These are phyloP conservation scores for Wallemia mellicola DNA, from an alignment of 1,284 basidiomycete genomes.

Conservation along the genomic window DNA sequence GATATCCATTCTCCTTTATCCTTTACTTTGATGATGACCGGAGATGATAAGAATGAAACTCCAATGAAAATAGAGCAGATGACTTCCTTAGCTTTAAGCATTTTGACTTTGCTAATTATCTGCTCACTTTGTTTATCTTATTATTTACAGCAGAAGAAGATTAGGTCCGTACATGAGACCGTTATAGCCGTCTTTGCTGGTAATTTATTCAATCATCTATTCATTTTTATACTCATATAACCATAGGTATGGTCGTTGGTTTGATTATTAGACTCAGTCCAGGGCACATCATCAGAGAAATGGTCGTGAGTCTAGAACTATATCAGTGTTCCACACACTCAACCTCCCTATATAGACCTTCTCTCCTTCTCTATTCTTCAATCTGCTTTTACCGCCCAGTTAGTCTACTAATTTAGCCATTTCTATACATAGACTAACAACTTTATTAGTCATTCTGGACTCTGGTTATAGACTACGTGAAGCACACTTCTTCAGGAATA, in stretches of 20 bases:
- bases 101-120: conserved; percentile 78
- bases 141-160: conserved; percentile 86
- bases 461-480: conserved; percentile 63
- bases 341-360: conserved; percentile 31
- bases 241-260: conserved; percentile 64
- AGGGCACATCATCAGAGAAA: conserved; percentile 77
- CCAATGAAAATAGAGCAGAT: neutral
- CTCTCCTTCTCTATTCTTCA: conserved; percentile 94
- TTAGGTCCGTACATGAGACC: conserved; percentile 87
- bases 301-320: conserved; percentile 43
- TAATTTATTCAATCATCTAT: no score
- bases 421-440: no score
- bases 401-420: no score
- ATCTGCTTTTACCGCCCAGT: conserved; percentile 72
- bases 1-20: neutral
- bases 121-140: conserved; percentile 87
- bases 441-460: conserved; percentile 75
- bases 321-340: neutral
- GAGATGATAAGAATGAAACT: neutral
- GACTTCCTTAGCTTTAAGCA: conserved; percentile 29
- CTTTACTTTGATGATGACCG: neutral
- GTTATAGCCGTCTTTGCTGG: conserved; percentile 76
- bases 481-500: conserved; percentile 83
- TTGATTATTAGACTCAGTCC: conserved; percentile 66
- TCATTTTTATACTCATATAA: no score